Percentiles rank a stretch among this genome's conserved stretches.
phyloP scores from a whole-genome alignment of 2,329 filamentous ascomycete genomes.

The Westerdykella aurantiaca region DNA sequence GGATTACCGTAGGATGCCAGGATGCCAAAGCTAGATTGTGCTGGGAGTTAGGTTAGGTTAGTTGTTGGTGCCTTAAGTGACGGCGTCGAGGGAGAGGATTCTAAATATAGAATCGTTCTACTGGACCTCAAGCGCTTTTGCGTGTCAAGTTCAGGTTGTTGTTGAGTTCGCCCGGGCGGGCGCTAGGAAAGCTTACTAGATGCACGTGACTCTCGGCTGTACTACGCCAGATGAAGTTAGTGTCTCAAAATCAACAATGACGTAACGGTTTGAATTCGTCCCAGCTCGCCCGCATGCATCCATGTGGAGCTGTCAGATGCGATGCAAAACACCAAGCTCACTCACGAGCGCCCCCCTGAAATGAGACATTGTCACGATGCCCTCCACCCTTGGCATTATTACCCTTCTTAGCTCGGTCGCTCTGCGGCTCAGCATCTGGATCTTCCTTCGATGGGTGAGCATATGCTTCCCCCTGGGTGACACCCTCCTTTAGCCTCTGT shows the following conservation, averaged over 20 bases:
- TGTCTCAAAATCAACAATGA: neutral
- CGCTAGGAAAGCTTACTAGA: no score
- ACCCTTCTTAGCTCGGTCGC: conserved; percentile 44
- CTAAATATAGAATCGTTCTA: no score
- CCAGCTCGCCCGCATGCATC: neutral
- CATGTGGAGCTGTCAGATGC: neutral
- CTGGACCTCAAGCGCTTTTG: no score
- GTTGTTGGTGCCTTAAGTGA: no score
- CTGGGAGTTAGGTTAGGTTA: no score
- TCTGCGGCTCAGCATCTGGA: conserved; percentile 48
- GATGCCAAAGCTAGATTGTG: no score
- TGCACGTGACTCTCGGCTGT: no score
- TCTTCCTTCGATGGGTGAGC: conserved; percentile 60
- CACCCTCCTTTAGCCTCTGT: conserved; percentile 1
- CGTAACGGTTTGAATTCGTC: neutral
- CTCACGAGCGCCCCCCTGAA: conserved; percentile 1
- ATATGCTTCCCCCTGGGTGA: conserved; percentile 1
- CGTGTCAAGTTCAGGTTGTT: no score
- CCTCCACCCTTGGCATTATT: conserved; percentile 30
- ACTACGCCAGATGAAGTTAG: no score
- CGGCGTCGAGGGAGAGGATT: no score
- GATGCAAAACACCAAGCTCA: conserved; percentile 8
- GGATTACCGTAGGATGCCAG: no score
- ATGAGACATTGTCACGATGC: conserved; percentile 20
- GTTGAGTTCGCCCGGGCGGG: no score